phyloP scores from a whole-genome alignment of 768 basidiomycete genomes.

The Agaricus subrufescens region DNA sequence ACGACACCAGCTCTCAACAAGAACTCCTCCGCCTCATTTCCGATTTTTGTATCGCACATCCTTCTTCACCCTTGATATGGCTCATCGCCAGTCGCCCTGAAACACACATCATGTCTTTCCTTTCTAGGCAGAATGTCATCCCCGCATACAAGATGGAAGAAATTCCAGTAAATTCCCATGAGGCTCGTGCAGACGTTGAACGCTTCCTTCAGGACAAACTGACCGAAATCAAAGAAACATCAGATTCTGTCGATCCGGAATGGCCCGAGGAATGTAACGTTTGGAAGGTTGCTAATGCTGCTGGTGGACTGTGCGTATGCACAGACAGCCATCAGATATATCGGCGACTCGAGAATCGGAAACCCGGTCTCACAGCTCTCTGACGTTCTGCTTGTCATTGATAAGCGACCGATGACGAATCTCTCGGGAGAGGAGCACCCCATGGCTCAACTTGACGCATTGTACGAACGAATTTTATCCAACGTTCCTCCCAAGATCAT shows the following conservation, averaged over 20 bases:
- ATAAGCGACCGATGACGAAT: background rate
- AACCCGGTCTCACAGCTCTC: background rate
- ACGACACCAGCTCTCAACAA: slow-evolving; percentile 6
- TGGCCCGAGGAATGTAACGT: slow-evolving; percentile 14
- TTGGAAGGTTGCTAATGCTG: slow-evolving; percentile 11
- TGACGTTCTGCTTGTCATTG: background rate
- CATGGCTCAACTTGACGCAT: background rate
- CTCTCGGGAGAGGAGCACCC: background rate
- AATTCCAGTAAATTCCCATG: slow-evolving; percentile 9
- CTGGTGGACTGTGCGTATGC: slow-evolving; percentile 21
- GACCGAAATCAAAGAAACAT: background rate
- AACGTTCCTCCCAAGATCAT: background rate
- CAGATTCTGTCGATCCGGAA: background rate
- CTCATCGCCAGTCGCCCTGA: slow-evolving; percentile 24
- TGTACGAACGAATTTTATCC: background rate
- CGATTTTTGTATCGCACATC: background rate
- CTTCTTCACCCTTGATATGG: slow-evolving; percentile 16
- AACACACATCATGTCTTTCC: slow-evolving; percentile 12
- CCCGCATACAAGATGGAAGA: background rate
- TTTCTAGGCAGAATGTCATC: background rate
- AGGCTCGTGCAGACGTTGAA: slow-evolving; percentile 14
- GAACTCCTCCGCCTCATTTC: slow-evolving; percentile 13
- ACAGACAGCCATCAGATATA: slow-evolving; percentile 15
- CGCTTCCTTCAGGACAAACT: slow-evolving; percentile 13
- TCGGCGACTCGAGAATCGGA: slow-evolving; percentile 4